Evolutionary conservation across 2,329 filamentous ascomycete genomes (phyloP).

Genomic region (Harringtonia lauricola): DNA sequence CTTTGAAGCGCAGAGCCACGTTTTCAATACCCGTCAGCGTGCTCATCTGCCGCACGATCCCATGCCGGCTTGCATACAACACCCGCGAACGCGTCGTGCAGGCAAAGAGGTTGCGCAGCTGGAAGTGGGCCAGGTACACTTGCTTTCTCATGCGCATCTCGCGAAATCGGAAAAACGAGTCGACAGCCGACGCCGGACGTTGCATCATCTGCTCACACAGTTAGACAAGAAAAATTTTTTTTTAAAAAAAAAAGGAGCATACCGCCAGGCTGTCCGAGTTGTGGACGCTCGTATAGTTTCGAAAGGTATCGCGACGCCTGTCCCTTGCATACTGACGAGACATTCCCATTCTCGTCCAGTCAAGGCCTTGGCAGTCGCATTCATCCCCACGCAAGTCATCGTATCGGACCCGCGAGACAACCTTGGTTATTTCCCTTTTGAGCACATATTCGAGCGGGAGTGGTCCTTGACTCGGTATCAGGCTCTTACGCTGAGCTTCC

Average conservation of each 20-base stretch:
- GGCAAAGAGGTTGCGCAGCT: slow-evolving; percentile 51
- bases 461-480: background rate
- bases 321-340: slow-evolving; percentile 36
- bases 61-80: slow-evolving; percentile 43
- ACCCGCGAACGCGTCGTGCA: slow-evolving; percentile 42
- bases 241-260: slow-evolving; percentile 16
- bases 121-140: slow-evolving; percentile 51
- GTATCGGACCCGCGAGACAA: slow-evolving; percentile 18
- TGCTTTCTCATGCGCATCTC: slow-evolving; percentile 43
- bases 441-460: slow-evolving; percentile 14
- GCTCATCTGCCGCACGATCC: slow-evolving; percentile 40
- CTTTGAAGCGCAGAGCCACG: slow-evolving; percentile 30
- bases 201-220: too few species aligned
- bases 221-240: too few species aligned
- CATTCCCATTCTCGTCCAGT: slow-evolving; percentile 44
- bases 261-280: slow-evolving; percentile 37
- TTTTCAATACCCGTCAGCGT: slow-evolving; percentile 34
- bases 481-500: background rate
- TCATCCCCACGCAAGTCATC: slow-evolving; percentile 41
- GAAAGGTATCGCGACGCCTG: slow-evolving; percentile 36
- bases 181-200: too few species aligned
- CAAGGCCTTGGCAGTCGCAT: slow-evolving; percentile 48
- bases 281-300: slow-evolving; percentile 44
- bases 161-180: slow-evolving; percentile 47
- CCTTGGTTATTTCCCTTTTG: slow-evolving; percentile 13